Percentiles rank a stretch among this genome's conserved stretches.
These are phyloP conservation scores for Cephalotrichum gorgonifer DNA, from an alignment of 2,329 filamentous ascomycete genomes.

Conservation along the genomic window DNA sequence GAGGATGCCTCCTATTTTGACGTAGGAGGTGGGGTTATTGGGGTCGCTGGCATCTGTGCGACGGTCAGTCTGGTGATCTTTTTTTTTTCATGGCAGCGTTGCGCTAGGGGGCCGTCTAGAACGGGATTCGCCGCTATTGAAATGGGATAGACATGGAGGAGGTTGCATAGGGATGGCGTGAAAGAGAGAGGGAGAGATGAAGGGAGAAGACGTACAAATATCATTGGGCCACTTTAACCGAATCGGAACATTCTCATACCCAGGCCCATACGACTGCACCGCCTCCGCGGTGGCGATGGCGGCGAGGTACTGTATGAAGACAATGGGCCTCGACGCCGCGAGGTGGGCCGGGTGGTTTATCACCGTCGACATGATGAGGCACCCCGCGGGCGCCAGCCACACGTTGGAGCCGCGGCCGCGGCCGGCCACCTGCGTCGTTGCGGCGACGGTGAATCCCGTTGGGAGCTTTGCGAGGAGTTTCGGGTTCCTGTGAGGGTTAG, in stretches of 20 bases:
- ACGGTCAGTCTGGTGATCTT: not conserved
- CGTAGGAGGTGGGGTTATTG: slow-evolving; percentile 42
- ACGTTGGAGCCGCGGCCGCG: slow-evolving; percentile 86
- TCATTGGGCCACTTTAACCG: slow-evolving; percentile 98
- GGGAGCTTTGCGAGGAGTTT: slow-evolving; percentile 67
- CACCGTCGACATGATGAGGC: slow-evolving; percentile 78
- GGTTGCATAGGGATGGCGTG: slow-evolving; percentile 6
- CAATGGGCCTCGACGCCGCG: slow-evolving; percentile 63
- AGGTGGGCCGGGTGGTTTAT: slow-evolving; percentile 73
- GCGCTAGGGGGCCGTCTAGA: not conserved
- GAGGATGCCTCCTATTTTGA: slow-evolving; percentile 89
- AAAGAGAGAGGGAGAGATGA: slow-evolving; percentile 19
- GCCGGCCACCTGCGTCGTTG: slow-evolving; percentile 79
- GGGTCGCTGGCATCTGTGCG: slow-evolving; percentile 52
- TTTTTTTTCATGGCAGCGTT: not conserved
- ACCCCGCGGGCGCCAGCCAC: slow-evolving; percentile 84
- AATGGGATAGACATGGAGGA: not conserved
- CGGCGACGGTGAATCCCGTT: slow-evolving; percentile 76
- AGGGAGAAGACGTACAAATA: slow-evolving; percentile 49
- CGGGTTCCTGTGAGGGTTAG: slow-evolving; percentile 49
- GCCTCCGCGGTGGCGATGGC: slow-evolving; percentile 81
- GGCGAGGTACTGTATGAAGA: slow-evolving; percentile 89
- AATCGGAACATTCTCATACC: slow-evolving; percentile 66
- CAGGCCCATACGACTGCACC: slow-evolving; percentile 66
- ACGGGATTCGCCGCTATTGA: not conserved